A percentile compares a stretch with the other conserved stretches of the same genome.
Evolutionary conservation across 495 filamentous ascomycete species (phyloP).

Genomic region (Evernia prunastri): DNA sequence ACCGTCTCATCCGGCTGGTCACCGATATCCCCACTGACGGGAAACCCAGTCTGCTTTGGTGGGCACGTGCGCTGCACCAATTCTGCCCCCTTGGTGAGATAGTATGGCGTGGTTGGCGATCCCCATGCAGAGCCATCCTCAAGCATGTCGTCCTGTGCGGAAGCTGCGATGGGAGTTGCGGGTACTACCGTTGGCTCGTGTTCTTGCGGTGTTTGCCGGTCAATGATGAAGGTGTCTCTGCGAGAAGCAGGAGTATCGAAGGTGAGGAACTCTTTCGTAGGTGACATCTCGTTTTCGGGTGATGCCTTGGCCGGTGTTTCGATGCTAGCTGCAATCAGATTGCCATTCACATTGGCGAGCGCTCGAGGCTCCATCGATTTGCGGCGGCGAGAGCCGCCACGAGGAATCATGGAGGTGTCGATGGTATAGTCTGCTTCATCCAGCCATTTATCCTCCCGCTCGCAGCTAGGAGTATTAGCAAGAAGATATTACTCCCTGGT

Average conservation of each 20-base stretch:
- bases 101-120: slow-evolving; percentile 51
- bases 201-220: slow-evolving; percentile 21
- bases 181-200: slow-evolving; percentile 16
- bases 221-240: slow-evolving; percentile 45
- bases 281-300: slow-evolving; percentile 24
- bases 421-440: slow-evolving; percentile 64
- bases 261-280: slow-evolving; percentile 36
- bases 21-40: slow-evolving; percentile 28
- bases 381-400: slow-evolving; percentile 68
- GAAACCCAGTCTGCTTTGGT: slow-evolving; percentile 53
- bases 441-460: slow-evolving; percentile 70
- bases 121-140: slow-evolving; percentile 41
- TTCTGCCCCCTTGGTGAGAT: slow-evolving; percentile 45
- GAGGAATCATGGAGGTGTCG: slow-evolving; percentile 63
- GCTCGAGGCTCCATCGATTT: slow-evolving; percentile 90
- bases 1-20: slow-evolving; percentile 43
- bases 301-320: slow-evolving; percentile 28
- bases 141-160: slow-evolving; percentile 30
- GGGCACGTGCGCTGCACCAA: slow-evolving; percentile 69
- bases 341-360: slow-evolving; percentile 66
- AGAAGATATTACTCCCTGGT: background rate
- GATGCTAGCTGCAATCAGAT: slow-evolving; percentile 40
- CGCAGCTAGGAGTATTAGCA: slow-evolving; percentile 52
- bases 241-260: slow-evolving; percentile 42
- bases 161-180: slow-evolving; percentile 20